Evolutionary conservation across 139 green algal genomes (phyloP).

Genomic region (Tetraselmis striata): DNA sequence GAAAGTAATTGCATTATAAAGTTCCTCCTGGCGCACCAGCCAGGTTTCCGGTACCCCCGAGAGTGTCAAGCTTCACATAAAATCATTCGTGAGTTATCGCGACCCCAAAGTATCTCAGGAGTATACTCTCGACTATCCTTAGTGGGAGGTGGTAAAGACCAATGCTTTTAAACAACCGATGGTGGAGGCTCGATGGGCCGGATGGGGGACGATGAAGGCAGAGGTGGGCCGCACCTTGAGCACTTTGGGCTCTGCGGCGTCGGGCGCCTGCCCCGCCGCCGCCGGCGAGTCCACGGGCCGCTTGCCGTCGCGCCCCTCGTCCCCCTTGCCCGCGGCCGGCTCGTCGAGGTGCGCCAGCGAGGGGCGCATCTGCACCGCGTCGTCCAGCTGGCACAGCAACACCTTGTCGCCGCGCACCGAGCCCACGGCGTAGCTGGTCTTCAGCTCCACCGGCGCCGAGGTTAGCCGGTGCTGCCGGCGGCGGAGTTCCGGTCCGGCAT

Average conservation of each 20-base stretch:
- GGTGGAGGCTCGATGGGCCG: no score
- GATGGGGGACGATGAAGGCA: no score
- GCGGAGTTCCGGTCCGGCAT: constrained; percentile 11
- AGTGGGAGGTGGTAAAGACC: no score
- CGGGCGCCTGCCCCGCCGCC: constrained; percentile 2
- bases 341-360: constrained; percentile 59
- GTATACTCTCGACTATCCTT: no score
- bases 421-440: constrained; percentile 43
- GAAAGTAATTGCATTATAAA: no score
- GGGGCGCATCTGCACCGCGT: constrained; percentile 72
- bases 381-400: constrained; percentile 70
- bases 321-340: constrained; percentile 6
- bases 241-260: neutral
- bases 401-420: constrained; percentile 56
- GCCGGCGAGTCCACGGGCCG: neutral
- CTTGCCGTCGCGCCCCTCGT: constrained; percentile 28
- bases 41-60: no score
- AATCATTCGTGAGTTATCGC: no score
- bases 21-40: no score
- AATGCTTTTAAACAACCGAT: no score
- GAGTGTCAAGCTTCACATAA: no score
- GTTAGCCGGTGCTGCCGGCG: constrained; percentile 32
- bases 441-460: constrained; percentile 37
- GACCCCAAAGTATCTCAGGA: no score
- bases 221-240: neutral